These are phyloP conservation scores for Coelastrella sp. DNA, from an alignment of 139 green algal genomes.

Conservation along the genomic window DNA sequence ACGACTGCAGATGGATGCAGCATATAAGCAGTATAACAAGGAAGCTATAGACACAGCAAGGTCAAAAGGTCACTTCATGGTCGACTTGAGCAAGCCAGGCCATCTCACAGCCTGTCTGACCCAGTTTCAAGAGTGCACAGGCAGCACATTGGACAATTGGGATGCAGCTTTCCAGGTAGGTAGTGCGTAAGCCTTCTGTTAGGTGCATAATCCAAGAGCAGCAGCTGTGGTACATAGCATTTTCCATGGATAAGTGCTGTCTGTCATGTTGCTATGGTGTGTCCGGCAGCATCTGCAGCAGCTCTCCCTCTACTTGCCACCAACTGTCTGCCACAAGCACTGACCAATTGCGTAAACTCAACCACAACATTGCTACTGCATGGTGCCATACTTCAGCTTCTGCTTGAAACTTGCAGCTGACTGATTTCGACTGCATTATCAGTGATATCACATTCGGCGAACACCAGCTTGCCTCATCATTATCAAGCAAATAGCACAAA, in stretches of 20 bases:
- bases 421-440: no score
- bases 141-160: conserved; percentile 83
- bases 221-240: not conserved
- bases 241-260: no score
- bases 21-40: conserved; percentile 76
- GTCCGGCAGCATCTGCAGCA: not conserved
- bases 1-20: conserved; percentile 77
- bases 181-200: not conserved
- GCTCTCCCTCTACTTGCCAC: no score
- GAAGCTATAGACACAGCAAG: conserved; percentile 44
- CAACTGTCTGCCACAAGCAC: no score
- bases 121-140: conserved; percentile 78
- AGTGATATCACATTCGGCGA: no score
- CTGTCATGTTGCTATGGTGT: no score
- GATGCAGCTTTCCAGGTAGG: conserved; percentile 78
- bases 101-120: conserved; percentile 87
- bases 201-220: not conserved
- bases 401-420: no score
- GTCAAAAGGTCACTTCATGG: conserved; percentile 82
- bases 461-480: no score
- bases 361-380: no score
- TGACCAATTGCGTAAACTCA: no score
- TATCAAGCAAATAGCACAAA: no score
- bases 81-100: conserved; percentile 76
- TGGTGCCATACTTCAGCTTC: no score